Evolutionary conservation across 2,329 filamentous ascomycete species (phyloP).

Genomic region (Chaetomium sp.): DNA sequence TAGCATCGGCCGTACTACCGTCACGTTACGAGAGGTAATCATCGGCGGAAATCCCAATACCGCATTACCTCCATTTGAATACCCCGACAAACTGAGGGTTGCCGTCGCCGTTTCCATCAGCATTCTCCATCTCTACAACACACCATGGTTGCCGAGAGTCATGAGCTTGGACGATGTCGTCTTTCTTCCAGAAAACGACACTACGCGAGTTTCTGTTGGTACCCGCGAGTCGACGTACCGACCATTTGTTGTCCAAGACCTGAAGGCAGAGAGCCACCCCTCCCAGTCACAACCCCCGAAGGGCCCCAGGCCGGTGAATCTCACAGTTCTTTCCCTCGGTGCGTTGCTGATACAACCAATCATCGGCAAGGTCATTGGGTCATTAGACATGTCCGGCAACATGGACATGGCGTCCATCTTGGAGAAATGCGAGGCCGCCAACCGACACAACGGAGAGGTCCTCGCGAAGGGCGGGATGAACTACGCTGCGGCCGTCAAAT

Average conservation of each 20-base stretch:
- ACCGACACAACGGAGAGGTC: not conserved
- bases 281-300: not conserved
- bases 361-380: not conserved
- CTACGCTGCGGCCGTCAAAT: not conserved
- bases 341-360: not conserved
- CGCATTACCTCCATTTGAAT: not conserved
- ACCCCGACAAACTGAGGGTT: not conserved
- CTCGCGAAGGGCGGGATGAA: not conserved
- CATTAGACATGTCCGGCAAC: not conserved
- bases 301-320: not conserved
- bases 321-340: not conserved
- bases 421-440: not conserved
- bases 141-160: not conserved
- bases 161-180: not conserved
- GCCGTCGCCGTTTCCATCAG: not conserved
- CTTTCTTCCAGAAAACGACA: not conserved
- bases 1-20: not conserved
- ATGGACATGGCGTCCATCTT: not conserved
- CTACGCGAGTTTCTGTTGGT: not conserved
- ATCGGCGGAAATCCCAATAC: not conserved
- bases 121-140: not conserved
- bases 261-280: not conserved
- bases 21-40: not conserved
- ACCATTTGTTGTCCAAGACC: not conserved
- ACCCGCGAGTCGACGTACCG: not conserved